Conservation (phyloP, 78 protist genomes). For the Dictyostelium citrinum region DNA sequence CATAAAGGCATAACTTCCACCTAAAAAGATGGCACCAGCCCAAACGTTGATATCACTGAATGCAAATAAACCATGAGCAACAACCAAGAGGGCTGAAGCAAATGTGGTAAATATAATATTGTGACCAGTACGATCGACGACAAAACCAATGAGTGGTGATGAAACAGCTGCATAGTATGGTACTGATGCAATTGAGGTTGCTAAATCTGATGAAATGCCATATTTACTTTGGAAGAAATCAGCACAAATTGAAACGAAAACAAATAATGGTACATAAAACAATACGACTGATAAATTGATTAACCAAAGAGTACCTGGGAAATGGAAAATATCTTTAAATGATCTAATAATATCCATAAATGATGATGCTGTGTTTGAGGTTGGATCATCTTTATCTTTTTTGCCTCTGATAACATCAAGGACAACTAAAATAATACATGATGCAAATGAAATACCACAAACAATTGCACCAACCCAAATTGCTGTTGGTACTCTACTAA, state of each 20-base stretch:
- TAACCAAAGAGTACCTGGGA: constrained; percentile 76
- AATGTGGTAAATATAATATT: constrained; percentile 12
- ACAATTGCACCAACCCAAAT: constrained; percentile 79
- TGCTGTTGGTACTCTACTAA: constrained; percentile 25
- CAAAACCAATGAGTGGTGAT: constrained; percentile 73
- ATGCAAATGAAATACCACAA: constrained; percentile 68
- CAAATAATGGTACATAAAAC: constrained; percentile 80
- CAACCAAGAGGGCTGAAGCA: neutral
- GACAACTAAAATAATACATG: constrained; percentile 2
- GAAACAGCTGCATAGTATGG: constrained; percentile 70
- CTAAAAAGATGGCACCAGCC: constrained; percentile 54
- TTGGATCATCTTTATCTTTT: constrained; percentile 64
- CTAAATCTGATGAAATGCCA: neutral
- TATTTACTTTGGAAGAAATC: constrained; percentile 1
- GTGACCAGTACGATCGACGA: constrained; percentile 42
- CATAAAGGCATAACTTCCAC: constrained; percentile 56
- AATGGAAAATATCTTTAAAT: constrained; percentile 23
- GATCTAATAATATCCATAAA: constrained; percentile 18
- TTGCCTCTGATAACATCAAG: constrained; percentile 46
- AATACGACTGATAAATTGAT: constrained; percentile 38
- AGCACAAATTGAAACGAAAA: constrained; percentile 33
- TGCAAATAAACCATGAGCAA: constrained; percentile 20
- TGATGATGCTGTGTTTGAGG: neutral
- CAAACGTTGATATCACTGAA: constrained; percentile 19
- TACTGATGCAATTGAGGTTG: neutral